Conservation (phyloP, 371 early-diverging fungal genomes). For the Saksenaea oblongispora region DNA sequence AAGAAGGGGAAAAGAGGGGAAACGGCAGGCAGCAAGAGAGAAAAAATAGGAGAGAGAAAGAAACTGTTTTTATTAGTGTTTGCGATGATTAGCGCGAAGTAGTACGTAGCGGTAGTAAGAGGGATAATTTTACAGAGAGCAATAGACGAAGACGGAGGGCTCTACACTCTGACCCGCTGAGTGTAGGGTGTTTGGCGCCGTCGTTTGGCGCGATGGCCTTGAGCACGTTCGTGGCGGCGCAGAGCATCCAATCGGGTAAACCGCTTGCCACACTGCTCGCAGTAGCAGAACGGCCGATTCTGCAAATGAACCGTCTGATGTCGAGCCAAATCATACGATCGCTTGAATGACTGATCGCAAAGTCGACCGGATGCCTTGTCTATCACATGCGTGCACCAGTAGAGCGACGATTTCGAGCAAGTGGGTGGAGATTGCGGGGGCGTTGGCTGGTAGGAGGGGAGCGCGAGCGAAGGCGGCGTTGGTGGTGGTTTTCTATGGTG, state of each 20-base stretch:
- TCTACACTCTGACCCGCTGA: background rate
- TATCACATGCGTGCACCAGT: slow-evolving; percentile 23
- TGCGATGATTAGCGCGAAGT: background rate
- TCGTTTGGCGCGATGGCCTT: slow-evolving; percentile 27
- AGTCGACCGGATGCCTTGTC: slow-evolving; percentile 18
- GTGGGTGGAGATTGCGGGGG: slow-evolving; percentile 13
- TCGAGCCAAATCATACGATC: slow-evolving; percentile 34
- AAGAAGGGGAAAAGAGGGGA: too few relatives aligned
- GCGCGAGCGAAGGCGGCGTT: background rate
- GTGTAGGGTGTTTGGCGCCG: background rate
- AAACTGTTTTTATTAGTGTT: background rate
- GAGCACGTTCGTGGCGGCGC: slow-evolving; percentile 39
- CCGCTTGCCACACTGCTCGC: slow-evolving; percentile 33
- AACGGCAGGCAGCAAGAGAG: background rate
- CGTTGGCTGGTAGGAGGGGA: background rate
- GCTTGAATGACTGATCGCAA: slow-evolving; percentile 33
- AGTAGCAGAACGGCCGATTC: slow-evolving; percentile 34
- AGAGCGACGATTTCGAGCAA: background rate
- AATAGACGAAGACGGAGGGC: background rate
- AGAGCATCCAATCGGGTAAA: slow-evolving; percentile 42
- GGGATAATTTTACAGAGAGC: background rate
- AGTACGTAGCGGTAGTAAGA: background rate
- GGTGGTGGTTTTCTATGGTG: slow-evolving; percentile 1
- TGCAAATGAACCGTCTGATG: slow-evolving; percentile 40
- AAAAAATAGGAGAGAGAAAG: background rate